These are phyloP conservation scores for Balansia obtecta DNA, from an alignment of 2,329 filamentous ascomycete species.

Conservation along the genomic window DNA sequence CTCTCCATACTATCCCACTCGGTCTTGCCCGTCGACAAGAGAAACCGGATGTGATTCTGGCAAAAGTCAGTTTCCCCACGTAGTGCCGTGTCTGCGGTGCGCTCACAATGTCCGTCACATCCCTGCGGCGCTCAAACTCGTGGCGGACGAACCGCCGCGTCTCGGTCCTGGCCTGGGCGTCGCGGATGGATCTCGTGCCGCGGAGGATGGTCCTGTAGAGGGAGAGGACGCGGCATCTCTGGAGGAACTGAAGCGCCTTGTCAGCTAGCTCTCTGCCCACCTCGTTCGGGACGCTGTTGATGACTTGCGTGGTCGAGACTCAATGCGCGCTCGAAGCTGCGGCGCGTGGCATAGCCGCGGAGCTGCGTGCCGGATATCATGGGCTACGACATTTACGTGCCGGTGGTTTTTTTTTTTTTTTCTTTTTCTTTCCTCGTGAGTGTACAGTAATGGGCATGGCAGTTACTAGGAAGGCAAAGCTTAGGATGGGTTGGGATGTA, in stretches of 20 bases:
- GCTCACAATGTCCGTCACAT: conserved; percentile 43
- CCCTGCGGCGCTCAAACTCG: conserved; percentile 47
- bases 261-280: too few species aligned
- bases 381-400: background rate
- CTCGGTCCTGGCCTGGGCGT: conserved; percentile 39
- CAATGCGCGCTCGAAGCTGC: conserved; percentile 26
- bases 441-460: too few species aligned
- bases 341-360: conserved; percentile 23
- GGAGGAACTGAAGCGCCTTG: conserved; percentile 40
- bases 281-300: too few species aligned
- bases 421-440: too few species aligned
- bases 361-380: conserved; percentile 14
- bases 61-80: background rate
- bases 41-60: conserved; percentile 48
- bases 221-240: conserved; percentile 39
- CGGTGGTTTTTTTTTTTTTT: too few species aligned
- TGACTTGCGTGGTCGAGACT: conserved; percentile 51
- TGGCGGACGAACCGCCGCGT: conserved; percentile 43
- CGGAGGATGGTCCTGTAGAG: conserved; percentile 48
- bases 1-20: conserved; percentile 51
- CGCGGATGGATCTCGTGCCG: conserved; percentile 37
- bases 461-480: too few species aligned
- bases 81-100: background rate
- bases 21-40: conserved; percentile 51
- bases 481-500: background rate